Evolutionary conservation across 2,329 filamentous ascomycete genomes (phyloP), one percentile per base, ranked within the genome.

Genomic region (Cladosporium sp.): DNA sequence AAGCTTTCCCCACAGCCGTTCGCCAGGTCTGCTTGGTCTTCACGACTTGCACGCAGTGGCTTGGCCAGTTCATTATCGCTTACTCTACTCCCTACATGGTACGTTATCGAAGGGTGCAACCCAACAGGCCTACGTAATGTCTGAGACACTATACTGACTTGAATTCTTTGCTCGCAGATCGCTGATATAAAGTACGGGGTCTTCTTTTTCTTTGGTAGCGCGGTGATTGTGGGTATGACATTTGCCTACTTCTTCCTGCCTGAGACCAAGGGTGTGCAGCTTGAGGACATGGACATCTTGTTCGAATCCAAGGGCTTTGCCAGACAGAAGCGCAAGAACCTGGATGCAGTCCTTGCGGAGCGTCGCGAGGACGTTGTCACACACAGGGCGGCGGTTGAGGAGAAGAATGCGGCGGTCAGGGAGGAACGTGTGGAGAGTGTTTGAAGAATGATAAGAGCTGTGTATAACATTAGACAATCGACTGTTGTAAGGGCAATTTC

Each of bases 171-270:
- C 24, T 24, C 24, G 24, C 24, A 24, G 24, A 30, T 54, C 28
- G 51, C 51, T 11, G 51, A 54, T 15, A 54, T 54, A 7, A 32
- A 54, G 28, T 54, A 79, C 28, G 77, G 78, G 1, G 74, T 77
- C 0, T 79, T 79, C 64, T 76, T 78, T 67, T 79, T 79, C 72
- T 79, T 79, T 51, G 76, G 69, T 0, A 59, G 67, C 1, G 52
- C 72, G 21, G 68, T 72, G 65, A 65, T 71, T 15, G 52, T 81
- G 70, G 58, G 58, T 10, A 60, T 60, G 24, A 60, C 58, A 7
- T 60, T 60, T 21, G 85, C 87, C 55, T 89, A 82, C 80, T 87
- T 89, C 79, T 84, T 88, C 68, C 83, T 90, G 15, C 89, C 89
- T 0, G 89, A 92, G 77, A 92, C 89, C 11, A 91, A 91, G 80